These are phyloP conservation scores for Cenococcum geophilum DNA, from an alignment of 495 filamentous ascomycete species.

Conservation along the genomic window DNA sequence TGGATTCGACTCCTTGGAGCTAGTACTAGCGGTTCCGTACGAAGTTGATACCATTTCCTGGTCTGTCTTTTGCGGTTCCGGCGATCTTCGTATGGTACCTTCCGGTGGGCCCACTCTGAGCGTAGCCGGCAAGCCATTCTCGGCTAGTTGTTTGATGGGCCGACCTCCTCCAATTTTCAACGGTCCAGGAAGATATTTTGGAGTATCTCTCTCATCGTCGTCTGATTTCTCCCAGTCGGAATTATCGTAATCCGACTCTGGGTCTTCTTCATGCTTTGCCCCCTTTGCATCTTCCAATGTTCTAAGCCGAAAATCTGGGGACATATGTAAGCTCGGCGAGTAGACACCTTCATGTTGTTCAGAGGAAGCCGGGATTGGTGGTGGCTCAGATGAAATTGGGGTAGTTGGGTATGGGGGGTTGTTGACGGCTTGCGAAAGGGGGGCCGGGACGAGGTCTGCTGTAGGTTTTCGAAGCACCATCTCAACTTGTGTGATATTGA, in stretches of 20 bases:
- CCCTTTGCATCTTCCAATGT: slow-evolving; percentile 11
- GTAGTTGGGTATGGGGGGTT: slow-evolving; percentile 34
- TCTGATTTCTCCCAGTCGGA: slow-evolving; percentile 28
- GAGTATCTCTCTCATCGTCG: not conserved
- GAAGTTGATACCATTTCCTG: slow-evolving; percentile 18
- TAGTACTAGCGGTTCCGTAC: slow-evolving; percentile 17
- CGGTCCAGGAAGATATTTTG: slow-evolving; percentile 21
- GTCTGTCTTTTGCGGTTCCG: slow-evolving; percentile 14
- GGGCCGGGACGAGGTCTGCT: slow-evolving; percentile 28
- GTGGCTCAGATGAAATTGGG: slow-evolving; percentile 21
- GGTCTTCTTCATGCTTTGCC: slow-evolving; percentile 12
- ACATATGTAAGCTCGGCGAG: slow-evolving; percentile 16
- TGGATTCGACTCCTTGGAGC: slow-evolving; percentile 22
- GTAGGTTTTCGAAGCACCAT: slow-evolving; percentile 29
- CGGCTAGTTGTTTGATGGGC: slow-evolving; percentile 8
- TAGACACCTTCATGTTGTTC: slow-evolving; percentile 7
- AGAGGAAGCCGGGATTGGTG: slow-evolving; percentile 10
- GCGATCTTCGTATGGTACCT: slow-evolving; percentile 18
- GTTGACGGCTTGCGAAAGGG: slow-evolving; percentile 29
- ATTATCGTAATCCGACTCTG: slow-evolving; percentile 17
- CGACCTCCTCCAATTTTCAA: slow-evolving; percentile 27
- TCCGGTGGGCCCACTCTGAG: slow-evolving; percentile 24
- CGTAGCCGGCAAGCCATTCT: slow-evolving; percentile 22
- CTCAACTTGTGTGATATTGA: slow-evolving; percentile 1
- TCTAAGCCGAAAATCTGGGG: slow-evolving; percentile 19